Evolutionary conservation across 176 grass and related monocot species (phyloP).

Genomic region (Triticum aestivum): IWGSC_CS_RefSeq_v2.1 NC_057799.1:572237676-572238175

Average conservation of each 20-base stretch:
- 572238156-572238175: background rate
- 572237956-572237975: conserved; percentile 88
- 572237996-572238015: background rate
- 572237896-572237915: conserved; percentile 28
- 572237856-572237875: conserved; percentile 20
- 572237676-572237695: conserved; percentile 80
- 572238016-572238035: conserved; percentile 16
- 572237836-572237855: conserved; percentile 21
- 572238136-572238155: background rate
- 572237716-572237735: conserved; percentile 54
- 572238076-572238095: background rate
- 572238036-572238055: conserved; percentile 8
- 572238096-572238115: background rate
- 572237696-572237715: conserved; percentile 66
- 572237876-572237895: conserved; percentile 15
- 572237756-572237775: conserved; percentile 22
- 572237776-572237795: conserved; percentile 27
- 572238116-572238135: background rate
- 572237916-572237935: conserved; percentile 38
- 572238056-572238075: conserved; percentile 2
- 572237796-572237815: conserved; percentile 27
- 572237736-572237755: conserved; percentile 10
- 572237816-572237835: conserved; percentile 36
- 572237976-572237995: conserved; percentile 11
- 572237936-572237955: conserved; percentile 53